Conservation (phyloP, 2,329 filamentous ascomycete species). For the Pyrenochaeta sp. region DNA sequence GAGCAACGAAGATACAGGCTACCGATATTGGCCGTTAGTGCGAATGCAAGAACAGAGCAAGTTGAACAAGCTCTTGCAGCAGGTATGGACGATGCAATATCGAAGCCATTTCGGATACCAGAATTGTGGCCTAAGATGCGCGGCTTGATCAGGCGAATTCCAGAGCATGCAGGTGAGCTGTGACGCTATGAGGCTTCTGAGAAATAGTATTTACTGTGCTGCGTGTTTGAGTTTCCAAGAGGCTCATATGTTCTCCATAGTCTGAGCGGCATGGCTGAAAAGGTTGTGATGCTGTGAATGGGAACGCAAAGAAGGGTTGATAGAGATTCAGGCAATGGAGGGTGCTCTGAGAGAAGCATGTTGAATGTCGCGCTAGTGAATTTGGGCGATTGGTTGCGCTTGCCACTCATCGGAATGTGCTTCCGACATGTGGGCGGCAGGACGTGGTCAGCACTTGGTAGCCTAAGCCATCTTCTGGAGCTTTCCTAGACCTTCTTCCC, state of each 20-base stretch:
- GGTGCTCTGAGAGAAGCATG: neutral
- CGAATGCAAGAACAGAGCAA: constrained; percentile 47
- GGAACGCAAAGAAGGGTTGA: no score
- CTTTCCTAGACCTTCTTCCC: constrained; percentile 28
- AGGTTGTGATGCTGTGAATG: no score
- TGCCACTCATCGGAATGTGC: constrained; percentile 15
- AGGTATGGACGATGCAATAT: constrained; percentile 44
- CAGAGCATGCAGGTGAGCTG: neutral
- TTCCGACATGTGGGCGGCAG: constrained; percentile 15
- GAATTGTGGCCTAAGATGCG: constrained; percentile 31
- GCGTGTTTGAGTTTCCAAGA: neutral
- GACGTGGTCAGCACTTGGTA: constrained; percentile 19
- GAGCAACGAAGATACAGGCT: constrained; percentile 16
- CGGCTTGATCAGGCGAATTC: constrained; percentile 12
- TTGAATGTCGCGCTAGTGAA: neutral
- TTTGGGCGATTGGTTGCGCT: neutral
- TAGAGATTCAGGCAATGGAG: no score
- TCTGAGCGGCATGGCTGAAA: no score
- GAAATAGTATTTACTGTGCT: neutral
- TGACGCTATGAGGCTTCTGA: neutral
- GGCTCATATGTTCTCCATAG: no score
- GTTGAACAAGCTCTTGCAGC: constrained; percentile 36
- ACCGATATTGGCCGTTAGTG: constrained; percentile 45
- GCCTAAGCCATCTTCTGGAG: constrained; percentile 24
- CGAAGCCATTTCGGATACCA: constrained; percentile 35